Conservation (phyloP, 768 basidiomycete genomes). For the Lactarius deliciosus region DNA sequence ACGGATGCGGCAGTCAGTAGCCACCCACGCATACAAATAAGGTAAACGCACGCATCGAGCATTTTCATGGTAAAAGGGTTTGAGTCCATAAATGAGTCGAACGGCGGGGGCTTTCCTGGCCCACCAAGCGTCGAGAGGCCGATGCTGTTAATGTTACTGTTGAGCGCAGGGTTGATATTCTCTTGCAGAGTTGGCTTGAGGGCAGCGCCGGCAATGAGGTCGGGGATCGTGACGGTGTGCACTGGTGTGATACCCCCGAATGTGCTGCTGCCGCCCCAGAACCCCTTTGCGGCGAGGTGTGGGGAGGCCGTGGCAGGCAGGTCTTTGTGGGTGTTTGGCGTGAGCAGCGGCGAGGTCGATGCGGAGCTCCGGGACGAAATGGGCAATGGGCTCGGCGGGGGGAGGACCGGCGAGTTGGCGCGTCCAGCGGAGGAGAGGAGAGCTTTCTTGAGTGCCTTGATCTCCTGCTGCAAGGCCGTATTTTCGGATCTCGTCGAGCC, state of each 20-base stretch:
- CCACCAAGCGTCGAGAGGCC: slow-evolving; percentile 37
- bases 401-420: slow-evolving; percentile 41
- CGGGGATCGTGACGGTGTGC: slow-evolving; percentile 80
- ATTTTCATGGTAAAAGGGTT: slow-evolving; percentile 88
- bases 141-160: slow-evolving; percentile 39
- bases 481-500: slow-evolving; percentile 81
- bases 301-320: slow-evolving; percentile 54
- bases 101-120: slow-evolving; percentile 44
- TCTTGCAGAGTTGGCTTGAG: slow-evolving; percentile 50
- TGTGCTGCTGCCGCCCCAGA: slow-evolving; percentile 76
- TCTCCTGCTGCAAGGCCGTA: slow-evolving; percentile 74
- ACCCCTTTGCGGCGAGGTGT: slow-evolving; percentile 51
- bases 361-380: slow-evolving; percentile 32
- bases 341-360: slow-evolving; percentile 39
- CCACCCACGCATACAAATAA: slow-evolving; percentile 11
- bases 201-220: slow-evolving; percentile 37
- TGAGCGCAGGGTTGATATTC: slow-evolving; percentile 78
- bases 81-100: slow-evolving; percentile 76
- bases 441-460: slow-evolving; percentile 68
- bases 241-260: slow-evolving; percentile 76
- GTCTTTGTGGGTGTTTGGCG: slow-evolving; percentile 77
- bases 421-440: slow-evolving; percentile 65
- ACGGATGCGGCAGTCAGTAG: slow-evolving; percentile 16
- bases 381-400: slow-evolving; percentile 46
- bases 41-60: slow-evolving; percentile 65